Percentiles rank a stretch among this genome's conserved stretches.
Evolutionary conservation across 2,329 filamentous ascomycete species (phyloP).

Genomic region (Alternaria conjuncta): DNA sequence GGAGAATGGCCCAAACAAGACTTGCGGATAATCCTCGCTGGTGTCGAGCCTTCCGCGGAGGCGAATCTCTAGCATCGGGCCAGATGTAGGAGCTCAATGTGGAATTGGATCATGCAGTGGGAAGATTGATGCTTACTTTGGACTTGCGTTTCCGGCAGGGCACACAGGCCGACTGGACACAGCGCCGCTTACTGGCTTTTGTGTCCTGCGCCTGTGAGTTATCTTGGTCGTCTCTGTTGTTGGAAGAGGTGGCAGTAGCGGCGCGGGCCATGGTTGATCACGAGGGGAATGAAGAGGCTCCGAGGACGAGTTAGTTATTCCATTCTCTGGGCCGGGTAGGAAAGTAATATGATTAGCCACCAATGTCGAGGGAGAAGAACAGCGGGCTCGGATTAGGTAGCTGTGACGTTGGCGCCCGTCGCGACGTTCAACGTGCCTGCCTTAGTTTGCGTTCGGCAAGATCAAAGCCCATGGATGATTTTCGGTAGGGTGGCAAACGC

Average conservation of each 20-base stretch:
- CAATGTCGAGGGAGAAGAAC: not conserved
- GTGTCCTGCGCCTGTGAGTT: conserved; percentile 20
- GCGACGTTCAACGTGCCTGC: conserved; percentile 12
- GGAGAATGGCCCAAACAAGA: not conserved
- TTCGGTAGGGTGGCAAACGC: conserved; percentile 7
- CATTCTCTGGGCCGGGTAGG: conserved; percentile 18
- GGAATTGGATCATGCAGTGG: not conserved
- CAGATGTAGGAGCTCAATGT: not conserved
- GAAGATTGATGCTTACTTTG: conserved; percentile 47
- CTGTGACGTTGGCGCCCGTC: conserved; percentile 18
- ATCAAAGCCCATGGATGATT: conserved; percentile 7
- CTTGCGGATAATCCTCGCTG: not conserved
- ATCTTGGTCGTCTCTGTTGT: conserved; percentile 29
- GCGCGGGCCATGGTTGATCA: conserved; percentile 38
- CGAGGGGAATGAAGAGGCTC: conserved; percentile 20
- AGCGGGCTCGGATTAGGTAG: conserved; percentile 7
- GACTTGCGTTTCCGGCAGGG: conserved; percentile 60
- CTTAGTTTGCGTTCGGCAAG: conserved; percentile 1
- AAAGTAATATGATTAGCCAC: conserved; percentile 17
- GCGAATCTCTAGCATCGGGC: conserved; percentile 14
- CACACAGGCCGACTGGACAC: conserved; percentile 53
- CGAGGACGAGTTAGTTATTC: conserved; percentile 23
- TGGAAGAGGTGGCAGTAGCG: conserved; percentile 24
- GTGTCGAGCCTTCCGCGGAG: conserved; percentile 27
- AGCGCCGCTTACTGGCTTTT: conserved; percentile 43